Percentiles rank a stretch among this genome's conserved stretches.
phyloP scores from a whole-genome alignment of 495 filamentous ascomycete genomes.

The Penicillium angulare region DNA sequence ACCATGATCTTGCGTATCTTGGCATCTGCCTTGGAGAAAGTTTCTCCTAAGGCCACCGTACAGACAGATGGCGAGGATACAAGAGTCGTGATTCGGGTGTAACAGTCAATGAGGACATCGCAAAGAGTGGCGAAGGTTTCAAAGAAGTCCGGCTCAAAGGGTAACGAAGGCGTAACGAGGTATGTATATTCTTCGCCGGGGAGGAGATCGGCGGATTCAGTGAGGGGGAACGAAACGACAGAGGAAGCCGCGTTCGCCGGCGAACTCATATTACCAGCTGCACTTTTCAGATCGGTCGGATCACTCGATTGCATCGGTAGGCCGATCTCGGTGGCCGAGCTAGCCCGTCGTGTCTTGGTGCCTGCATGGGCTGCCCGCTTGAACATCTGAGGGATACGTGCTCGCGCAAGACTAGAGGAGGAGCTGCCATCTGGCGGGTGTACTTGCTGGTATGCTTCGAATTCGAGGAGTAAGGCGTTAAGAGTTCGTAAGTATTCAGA shows the following conservation, averaged over 20 bases:
- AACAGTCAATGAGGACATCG: conserved; percentile 92
- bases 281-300: conserved; percentile 48
- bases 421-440: conserved; percentile 73
- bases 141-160: conserved; percentile 97
- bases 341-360: conserved; percentile 69
- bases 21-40: conserved; percentile 86
- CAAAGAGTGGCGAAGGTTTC: conserved; percentile 97
- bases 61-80: conserved; percentile 67
- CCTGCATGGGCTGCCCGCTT: conserved; percentile 63
- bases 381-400: conserved; percentile 86
- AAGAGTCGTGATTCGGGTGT: conserved; percentile 71
- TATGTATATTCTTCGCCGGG: conserved; percentile 81
- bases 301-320: conserved; percentile 57
- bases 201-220: conserved; percentile 54
- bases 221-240: conserved; percentile 45
- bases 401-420: conserved; percentile 69
- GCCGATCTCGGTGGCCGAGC: conserved; percentile 65
- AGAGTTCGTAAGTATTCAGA: conserved; percentile 84
- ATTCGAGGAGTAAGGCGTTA: conserved; percentile 83
- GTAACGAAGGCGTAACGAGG: conserved; percentile 85
- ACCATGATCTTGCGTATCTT: conserved; percentile 84
- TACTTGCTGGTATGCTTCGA: conserved; percentile 85
- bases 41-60: conserved; percentile 62
- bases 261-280: conserved; percentile 40
- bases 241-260: conserved; percentile 37